Base-by-base conservation (phyloP, 768 basidiomycete genomes). In the Amanita rubescens region DNA sequence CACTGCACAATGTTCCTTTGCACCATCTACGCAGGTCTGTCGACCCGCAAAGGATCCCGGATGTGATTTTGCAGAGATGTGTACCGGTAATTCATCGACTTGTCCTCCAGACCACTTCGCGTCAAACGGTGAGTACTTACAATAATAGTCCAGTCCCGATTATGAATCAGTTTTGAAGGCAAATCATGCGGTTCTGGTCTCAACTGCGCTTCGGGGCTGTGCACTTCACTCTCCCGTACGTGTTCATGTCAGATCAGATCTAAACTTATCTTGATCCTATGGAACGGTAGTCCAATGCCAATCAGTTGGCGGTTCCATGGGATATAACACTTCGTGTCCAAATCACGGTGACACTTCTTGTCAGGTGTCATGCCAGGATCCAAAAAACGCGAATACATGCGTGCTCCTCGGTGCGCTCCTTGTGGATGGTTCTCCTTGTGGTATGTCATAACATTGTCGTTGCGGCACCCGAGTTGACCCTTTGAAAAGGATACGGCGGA, bases 361-460 rank as follows among this genome's bases (percentile, higher is more conserved):
- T 67, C 82, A 84, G 61, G 84, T 94, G 46, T 84, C 85, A 3
- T 95, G 91, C 65, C 78, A 83, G 63, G 84, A 87, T 68, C 91
- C 91, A 4, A 74, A 57, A 14, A 65, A 67, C 12, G 49, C 77
- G 12, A 77, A 80, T 55, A 76, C 77, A 58, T 94, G 92, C 65
- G 67, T 91, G 19, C 68, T 84, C 37, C 71, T 94, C 45, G 82
- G 85, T 52, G 78, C 87, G 3, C 66, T 78, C 41, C 80, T 93
- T 46, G 73, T 89, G 51, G 86, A 91, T 64, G 92, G 91, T 20
- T 90, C 87, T 27, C 82, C 88, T 12, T 94, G 91, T 66, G 90
- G 90, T 82, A 47, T 17, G 17, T 42, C 45, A 24, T 53, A 39
- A 46, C 14, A 22, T 46, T 32, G 33, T 44, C 10, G 12, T 45